Conservation (phyloP, 2,329 filamentous ascomycete species). For the Septoria linicola region DNA sequence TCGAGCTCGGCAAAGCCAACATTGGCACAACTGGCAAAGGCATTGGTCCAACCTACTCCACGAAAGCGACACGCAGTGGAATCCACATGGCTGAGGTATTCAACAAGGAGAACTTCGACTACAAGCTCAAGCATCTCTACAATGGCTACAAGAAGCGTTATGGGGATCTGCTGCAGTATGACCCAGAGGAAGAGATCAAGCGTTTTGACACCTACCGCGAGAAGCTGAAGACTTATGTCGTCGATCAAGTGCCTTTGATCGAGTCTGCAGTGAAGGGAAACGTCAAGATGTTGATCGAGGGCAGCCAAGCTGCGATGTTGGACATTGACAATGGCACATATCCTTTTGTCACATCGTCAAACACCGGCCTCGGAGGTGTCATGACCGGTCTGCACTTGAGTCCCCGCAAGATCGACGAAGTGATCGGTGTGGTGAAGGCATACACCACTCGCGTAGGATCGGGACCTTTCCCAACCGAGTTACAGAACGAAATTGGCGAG, state of each 20-base stretch:
- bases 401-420: conserved; percentile 59
- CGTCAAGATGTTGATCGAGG: conserved; percentile 65
- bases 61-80: conserved; percentile 65
- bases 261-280: conserved; percentile 59
- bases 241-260: conserved; percentile 68
- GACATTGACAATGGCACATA: conserved; percentile 65
- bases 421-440: conserved; percentile 66
- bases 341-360: conserved; percentile 61
- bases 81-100: conserved; percentile 68
- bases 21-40: conserved; percentile 53
- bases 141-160: conserved; percentile 66
- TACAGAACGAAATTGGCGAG: conserved; percentile 57
- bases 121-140: conserved; percentile 62
- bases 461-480: conserved; percentile 68
- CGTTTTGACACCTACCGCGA: conserved; percentile 60
- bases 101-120: conserved; percentile 63
- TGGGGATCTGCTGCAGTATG: conserved; percentile 64
- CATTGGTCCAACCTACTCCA: conserved; percentile 59
- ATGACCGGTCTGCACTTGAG: conserved; percentile 63
- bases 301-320: conserved; percentile 67
- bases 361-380: conserved; percentile 60
- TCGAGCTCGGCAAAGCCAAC: conserved; percentile 51
- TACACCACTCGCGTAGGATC: conserved; percentile 60
- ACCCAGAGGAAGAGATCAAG: conserved; percentile 67
- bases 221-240: conserved; percentile 59